Conservation (phyloP, 192 early-diverging fungal genomes). For the Pilaira anomala region DNA sequence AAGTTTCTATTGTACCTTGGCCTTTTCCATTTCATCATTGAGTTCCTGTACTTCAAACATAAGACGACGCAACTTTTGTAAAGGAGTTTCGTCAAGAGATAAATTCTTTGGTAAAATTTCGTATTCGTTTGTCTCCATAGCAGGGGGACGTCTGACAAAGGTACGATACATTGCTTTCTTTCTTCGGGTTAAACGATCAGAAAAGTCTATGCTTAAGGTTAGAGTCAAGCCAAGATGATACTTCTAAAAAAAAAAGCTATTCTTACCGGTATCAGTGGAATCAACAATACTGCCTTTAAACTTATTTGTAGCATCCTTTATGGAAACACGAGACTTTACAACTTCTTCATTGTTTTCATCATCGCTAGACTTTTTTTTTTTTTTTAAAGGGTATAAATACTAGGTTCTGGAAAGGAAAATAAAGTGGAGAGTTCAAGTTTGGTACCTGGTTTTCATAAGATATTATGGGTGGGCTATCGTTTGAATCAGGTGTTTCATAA, state of each 20-base stretch:
- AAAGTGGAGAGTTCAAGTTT: too few relatives aligned
- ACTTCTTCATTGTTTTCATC: constrained; percentile 54
- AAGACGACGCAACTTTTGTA: constrained; percentile 74
- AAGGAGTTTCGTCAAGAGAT: constrained; percentile 61
- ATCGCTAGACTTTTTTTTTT: constrained; percentile 13
- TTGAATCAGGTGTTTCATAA: constrained; percentile 73
- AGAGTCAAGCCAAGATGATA: not conserved
- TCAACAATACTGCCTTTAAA: constrained; percentile 57
- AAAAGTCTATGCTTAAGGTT: constrained; percentile 41
- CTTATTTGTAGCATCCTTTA: constrained; percentile 50
- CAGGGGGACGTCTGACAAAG: constrained; percentile 44
- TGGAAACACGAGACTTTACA: constrained; percentile 48
- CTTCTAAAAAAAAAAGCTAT: not conserved
- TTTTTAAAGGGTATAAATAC: too few relatives aligned
- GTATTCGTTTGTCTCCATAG: constrained; percentile 50
- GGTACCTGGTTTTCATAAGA: constrained; percentile 35
- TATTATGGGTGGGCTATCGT: constrained; percentile 13
- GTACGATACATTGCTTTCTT: constrained; percentile 61
- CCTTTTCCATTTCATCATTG: constrained; percentile 59
- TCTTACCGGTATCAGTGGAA: constrained; percentile 50
- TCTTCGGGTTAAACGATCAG: constrained; percentile 51
- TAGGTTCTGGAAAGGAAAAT: too few relatives aligned
- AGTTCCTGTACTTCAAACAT: constrained; percentile 84
- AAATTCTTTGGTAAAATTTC: constrained; percentile 53
- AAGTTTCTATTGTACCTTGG: constrained; percentile 33